These are phyloP conservation scores for Penicillium manginii DNA, from an alignment of 495 filamentous ascomycete species.

Conservation along the genomic window DNA sequence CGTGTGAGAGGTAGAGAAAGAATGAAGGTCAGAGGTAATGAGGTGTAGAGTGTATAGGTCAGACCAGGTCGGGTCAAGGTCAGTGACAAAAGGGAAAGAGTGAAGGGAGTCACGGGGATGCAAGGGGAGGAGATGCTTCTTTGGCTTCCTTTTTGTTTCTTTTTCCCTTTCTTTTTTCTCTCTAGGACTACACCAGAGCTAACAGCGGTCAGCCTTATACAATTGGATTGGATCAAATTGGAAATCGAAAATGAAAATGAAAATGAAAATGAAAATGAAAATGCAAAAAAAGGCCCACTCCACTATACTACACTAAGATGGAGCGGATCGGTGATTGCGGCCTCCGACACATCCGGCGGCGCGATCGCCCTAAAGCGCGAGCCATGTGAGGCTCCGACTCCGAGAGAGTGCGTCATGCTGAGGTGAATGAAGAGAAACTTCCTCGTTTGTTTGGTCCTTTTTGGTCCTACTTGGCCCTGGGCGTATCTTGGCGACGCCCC, in stretches of 20 bases:
- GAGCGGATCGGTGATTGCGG: constrained; percentile 20
- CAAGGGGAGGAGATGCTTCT: no score
- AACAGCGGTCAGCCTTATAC: constrained; percentile 16
- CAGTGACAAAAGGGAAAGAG: background rate
- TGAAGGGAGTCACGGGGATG: background rate
- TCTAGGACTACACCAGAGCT: background rate
- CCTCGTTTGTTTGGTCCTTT: background rate
- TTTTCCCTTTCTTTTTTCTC: no score
- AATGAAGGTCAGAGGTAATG: background rate
- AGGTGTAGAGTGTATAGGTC: background rate
- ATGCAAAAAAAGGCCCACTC: background rate
- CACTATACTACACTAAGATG: background rate
- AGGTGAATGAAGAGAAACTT: background rate
- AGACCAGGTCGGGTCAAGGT: background rate
- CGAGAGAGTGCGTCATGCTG: constrained; percentile 15
- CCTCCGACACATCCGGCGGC: constrained; percentile 26
- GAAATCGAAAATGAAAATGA: background rate
- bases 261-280: background rate
- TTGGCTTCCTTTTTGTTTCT: background rate
- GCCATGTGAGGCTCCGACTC: constrained; percentile 11
- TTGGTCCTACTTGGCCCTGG: background rate
- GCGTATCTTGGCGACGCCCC: constrained; percentile 11
- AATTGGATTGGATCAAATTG: background rate
- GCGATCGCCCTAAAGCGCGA: constrained; percentile 4
- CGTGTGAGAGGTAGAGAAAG: background rate